Evolutionary conservation across 176 grass and related monocot species (phyloP).

Genomic region (Juncus effusus): DNA sequence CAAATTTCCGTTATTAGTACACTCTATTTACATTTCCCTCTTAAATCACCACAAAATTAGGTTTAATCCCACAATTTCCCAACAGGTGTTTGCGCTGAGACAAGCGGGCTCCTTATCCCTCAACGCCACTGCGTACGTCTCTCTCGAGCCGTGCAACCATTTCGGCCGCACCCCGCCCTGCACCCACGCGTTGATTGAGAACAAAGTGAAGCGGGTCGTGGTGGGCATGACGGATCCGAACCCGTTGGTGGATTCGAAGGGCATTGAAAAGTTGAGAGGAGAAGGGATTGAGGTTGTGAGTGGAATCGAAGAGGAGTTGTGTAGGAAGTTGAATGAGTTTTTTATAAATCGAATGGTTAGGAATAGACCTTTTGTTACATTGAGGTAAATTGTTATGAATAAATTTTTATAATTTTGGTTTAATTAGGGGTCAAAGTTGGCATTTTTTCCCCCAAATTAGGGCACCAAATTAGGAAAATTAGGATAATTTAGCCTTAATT

Average conservation of each 20-base stretch:
- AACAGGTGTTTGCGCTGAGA: conserved; percentile 78
- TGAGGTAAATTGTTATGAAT: conserved; percentile 48
- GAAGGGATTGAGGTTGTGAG: conserved; percentile 60
- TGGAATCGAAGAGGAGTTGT: conserved; percentile 65
- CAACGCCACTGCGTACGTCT: conserved; percentile 76
- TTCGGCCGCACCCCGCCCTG: conserved; percentile 87
- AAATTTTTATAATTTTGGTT: too few relatives aligned
- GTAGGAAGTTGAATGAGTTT: conserved; percentile 63
- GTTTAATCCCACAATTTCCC: background rate
- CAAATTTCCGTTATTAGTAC: too few relatives aligned
- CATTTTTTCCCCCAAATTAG: too few relatives aligned
- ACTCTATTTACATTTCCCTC: too few relatives aligned
- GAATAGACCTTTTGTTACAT: conserved; percentile 67
- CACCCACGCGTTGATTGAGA: conserved; percentile 62
- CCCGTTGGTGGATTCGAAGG: conserved; percentile 84
- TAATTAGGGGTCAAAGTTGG: too few relatives aligned
- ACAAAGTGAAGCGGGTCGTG: conserved; percentile 78
- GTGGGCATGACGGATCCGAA: conserved; percentile 93
- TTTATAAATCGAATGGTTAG: conserved; percentile 80
- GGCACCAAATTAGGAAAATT: too few relatives aligned
- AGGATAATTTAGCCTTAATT: too few relatives aligned
- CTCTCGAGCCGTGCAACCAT: conserved; percentile 87
- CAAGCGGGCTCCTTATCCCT: conserved; percentile 72
- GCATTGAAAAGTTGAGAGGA: conserved; percentile 64
- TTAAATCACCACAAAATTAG: background rate